Conservation (phyloP, 495 filamentous ascomycete genomes). For the Aspergillus biplanus region DNA sequence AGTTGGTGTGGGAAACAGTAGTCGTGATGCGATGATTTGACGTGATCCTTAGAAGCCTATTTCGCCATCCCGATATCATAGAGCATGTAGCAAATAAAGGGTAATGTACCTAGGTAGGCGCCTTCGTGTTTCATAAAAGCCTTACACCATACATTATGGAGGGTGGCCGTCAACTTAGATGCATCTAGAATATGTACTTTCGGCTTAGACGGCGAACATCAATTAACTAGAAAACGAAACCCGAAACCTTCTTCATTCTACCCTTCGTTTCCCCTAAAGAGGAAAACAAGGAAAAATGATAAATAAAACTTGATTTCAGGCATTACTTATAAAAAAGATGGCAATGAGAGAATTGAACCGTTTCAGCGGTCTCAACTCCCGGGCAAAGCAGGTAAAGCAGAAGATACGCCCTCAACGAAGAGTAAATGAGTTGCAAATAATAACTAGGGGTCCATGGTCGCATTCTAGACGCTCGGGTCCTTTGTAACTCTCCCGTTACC, state of each 20-base stretch:
- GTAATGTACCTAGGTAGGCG: neutral
- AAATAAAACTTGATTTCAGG: too few species aligned
- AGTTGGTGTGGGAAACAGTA: neutral
- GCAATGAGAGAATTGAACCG: too few species aligned
- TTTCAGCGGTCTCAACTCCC: too few species aligned
- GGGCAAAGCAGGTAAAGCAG: too few species aligned
- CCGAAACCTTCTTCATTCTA: too few species aligned
- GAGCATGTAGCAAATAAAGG: neutral
- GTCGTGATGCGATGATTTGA: too few species aligned
- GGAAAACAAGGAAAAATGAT: too few species aligned
- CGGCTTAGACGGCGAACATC: neutral
- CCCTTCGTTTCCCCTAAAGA: too few species aligned
- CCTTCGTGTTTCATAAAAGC: neutral
- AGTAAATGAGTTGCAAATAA: too few species aligned
- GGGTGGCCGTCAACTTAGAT: neutral
- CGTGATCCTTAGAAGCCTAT: neutral
- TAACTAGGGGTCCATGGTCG: too few species aligned
- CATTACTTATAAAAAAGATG: too few species aligned
- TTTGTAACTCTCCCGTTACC: neutral
- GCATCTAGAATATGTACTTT: neutral
- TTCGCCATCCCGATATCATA: neutral
- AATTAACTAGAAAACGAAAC: neutral
- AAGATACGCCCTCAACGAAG: too few species aligned
- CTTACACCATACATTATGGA: constrained; percentile 1
- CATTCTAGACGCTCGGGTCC: neutral